Evolutionary conservation across 352 stramenopile genomes (phyloP).

Genomic region (Globisporangium sylvaticum): DNA sequence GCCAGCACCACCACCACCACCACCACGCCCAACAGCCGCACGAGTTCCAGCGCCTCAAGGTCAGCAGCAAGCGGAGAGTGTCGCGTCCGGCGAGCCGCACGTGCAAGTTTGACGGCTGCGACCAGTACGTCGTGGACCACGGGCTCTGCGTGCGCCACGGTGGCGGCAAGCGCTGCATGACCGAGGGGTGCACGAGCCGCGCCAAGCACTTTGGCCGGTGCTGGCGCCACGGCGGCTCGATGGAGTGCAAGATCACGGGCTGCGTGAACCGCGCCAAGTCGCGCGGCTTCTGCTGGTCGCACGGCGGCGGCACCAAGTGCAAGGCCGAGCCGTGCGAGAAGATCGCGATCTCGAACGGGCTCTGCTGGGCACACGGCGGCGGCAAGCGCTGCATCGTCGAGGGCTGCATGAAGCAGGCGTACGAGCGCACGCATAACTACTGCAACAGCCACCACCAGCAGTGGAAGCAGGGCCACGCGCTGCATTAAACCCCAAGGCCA

Average conservation of each 20-base stretch:
- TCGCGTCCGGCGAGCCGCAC: conserved; percentile 10
- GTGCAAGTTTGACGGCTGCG: conserved; percentile 20
- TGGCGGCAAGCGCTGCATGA: conserved; percentile 60
- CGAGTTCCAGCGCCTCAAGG: conserved; percentile 2
- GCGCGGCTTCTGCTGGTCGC: conserved; percentile 81
- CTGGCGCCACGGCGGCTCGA: conserved; percentile 80
- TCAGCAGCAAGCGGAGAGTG: conserved; percentile 1
- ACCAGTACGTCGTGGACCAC: conserved; percentile 20
- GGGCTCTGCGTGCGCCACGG: conserved; percentile 18
- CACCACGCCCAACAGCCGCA: background rate
- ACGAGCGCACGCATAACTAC: conserved; percentile 75
- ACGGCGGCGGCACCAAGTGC: conserved; percentile 83
- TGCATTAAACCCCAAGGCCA: background rate
- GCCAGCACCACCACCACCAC: background rate
- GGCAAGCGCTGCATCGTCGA: conserved; percentile 73
- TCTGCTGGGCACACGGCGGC: conserved; percentile 77
- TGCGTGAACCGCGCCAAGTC: conserved; percentile 85
- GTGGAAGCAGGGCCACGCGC: conserved; percentile 17
- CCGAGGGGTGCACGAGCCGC: conserved; percentile 57
- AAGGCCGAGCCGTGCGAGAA: conserved; percentile 63
- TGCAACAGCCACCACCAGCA: conserved; percentile 65
- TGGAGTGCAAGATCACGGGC: conserved; percentile 57
- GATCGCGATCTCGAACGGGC: conserved; percentile 72
- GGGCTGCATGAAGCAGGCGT: conserved; percentile 66
- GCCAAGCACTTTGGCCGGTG: conserved; percentile 71